Conservation (phyloP, 2,329 filamentous ascomycete species). For the Trichoderma atrobrunneum region DNA sequence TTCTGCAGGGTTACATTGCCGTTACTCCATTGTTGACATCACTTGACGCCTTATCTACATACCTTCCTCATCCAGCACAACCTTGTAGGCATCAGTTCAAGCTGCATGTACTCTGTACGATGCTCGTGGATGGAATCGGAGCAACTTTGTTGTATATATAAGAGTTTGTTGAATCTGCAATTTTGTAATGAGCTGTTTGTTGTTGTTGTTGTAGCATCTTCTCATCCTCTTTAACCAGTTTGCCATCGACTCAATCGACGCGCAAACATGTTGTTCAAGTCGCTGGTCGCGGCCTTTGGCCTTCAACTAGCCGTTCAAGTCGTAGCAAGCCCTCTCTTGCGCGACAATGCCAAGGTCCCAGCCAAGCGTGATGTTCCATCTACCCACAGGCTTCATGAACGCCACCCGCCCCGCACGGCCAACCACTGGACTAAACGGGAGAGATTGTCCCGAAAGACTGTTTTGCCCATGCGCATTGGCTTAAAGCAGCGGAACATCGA, state of each 20-base stretch:
- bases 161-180: background rate
- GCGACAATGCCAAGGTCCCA: background rate
- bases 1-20: background rate
- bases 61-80: background rate
- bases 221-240: background rate
- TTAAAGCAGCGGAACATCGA: constrained; percentile 27
- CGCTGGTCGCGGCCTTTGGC: background rate
- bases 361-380: constrained; percentile 1
- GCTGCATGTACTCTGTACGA: background rate
- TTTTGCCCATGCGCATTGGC: constrained; percentile 41
- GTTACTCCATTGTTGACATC: background rate
- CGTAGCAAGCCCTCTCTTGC: constrained; percentile 1
- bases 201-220: background rate
- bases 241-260: background rate
- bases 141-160: background rate
- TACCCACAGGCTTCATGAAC: background rate
- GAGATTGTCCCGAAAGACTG: constrained; percentile 21
- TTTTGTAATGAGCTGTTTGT: background rate
- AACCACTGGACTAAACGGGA: constrained; percentile 18
- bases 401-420: background rate
- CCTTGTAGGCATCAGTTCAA: background rate
- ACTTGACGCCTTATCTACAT: constrained; percentile 1
- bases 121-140: background rate
- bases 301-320: background rate
- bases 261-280: background rate